Evolutionary conservation across 1,284 basidiomycete species (phyloP).

Genomic region (Leccinum idahoense): DNA sequence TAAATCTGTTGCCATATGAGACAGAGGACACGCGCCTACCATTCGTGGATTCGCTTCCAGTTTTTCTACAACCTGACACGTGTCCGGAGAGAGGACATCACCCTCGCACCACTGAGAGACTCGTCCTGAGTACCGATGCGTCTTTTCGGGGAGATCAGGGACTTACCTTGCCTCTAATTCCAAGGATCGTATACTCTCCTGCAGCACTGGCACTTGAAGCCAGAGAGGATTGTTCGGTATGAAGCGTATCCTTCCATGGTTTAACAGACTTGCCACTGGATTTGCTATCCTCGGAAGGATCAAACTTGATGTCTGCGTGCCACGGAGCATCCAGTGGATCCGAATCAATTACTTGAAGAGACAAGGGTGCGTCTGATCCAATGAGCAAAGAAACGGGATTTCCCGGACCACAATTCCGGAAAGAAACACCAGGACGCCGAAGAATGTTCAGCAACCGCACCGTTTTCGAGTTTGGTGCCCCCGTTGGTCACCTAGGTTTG

Average conservation of each 20-base stretch:
- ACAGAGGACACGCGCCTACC: constrained; percentile 42
- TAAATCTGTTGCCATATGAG: constrained; percentile 1
- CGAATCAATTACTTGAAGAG: constrained; percentile 45
- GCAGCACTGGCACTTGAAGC: constrained; percentile 53
- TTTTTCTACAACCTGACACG: constrained; percentile 69
- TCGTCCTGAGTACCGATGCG: neutral
- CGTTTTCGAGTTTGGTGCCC: constrained; percentile 37
- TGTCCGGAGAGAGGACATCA: constrained; percentile 76
- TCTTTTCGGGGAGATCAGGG: neutral
- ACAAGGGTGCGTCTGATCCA: constrained; percentile 54
- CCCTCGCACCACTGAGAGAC: constrained; percentile 62
- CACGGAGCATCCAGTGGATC: constrained; percentile 64
- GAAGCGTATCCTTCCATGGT: constrained; percentile 58
- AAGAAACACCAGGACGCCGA: constrained; percentile 69
- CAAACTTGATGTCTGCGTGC: constrained; percentile 60
- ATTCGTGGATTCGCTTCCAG: constrained; percentile 92
- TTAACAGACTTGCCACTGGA: constrained; percentile 37
- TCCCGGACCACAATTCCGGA: constrained; percentile 70
- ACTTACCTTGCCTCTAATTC: constrained; percentile 62
- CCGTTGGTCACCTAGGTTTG: too few species aligned
- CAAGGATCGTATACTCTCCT: constrained; percentile 79
- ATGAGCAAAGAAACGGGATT: constrained; percentile 73
- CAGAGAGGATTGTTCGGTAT: constrained; percentile 46
- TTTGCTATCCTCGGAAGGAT: constrained; percentile 42
- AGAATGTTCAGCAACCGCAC: constrained; percentile 70